A percentile compares a stretch with the other conserved stretches of the same genome.
Conservation (phyloP, 1,284 basidiomycete species). For the Sanghuangporus weigelae region DNA sequence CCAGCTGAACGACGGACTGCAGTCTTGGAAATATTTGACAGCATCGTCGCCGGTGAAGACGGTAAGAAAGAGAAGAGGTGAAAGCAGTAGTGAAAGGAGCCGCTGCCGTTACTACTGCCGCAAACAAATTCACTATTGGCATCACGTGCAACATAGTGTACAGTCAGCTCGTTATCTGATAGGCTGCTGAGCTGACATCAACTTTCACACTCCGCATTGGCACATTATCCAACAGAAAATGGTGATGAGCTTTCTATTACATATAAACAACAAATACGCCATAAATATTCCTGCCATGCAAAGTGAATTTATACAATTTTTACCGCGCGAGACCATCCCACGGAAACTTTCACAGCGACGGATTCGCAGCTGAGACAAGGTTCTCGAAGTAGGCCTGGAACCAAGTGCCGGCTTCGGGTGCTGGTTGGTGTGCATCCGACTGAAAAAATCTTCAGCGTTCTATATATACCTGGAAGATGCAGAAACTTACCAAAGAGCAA, state of each 20-base stretch:
- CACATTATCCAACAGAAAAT: neutral
- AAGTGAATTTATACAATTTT: no score
- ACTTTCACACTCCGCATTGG: neutral
- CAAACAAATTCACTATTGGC: neutral
- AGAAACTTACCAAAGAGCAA: slow-evolving; percentile 41
- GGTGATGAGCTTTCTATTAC: neutral
- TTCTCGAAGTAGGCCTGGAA: slow-evolving; percentile 59
- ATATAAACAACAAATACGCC: neutral
- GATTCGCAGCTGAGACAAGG: slow-evolving; percentile 49
- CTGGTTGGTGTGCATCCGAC: slow-evolving; percentile 48
- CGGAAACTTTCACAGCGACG: slow-evolving; percentile 36
- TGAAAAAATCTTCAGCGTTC: slow-evolving; percentile 21
- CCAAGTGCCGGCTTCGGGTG: slow-evolving; percentile 60
- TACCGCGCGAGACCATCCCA: neutral
- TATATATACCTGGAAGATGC: neutral
- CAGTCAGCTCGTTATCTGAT: slow-evolving; percentile 5
- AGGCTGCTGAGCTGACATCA: neutral
- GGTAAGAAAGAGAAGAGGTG: neutral
- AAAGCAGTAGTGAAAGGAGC: slow-evolving; percentile 6
- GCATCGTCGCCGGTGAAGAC: slow-evolving; percentile 22
- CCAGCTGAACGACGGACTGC: slow-evolving; percentile 19
- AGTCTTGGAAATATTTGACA: slow-evolving; percentile 28
- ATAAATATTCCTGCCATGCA: neutral
- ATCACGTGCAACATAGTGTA: neutral
- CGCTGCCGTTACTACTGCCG: neutral